phyloP scores from a whole-genome alignment of 331 rosid species.

The Malus hybrid region DNA sequence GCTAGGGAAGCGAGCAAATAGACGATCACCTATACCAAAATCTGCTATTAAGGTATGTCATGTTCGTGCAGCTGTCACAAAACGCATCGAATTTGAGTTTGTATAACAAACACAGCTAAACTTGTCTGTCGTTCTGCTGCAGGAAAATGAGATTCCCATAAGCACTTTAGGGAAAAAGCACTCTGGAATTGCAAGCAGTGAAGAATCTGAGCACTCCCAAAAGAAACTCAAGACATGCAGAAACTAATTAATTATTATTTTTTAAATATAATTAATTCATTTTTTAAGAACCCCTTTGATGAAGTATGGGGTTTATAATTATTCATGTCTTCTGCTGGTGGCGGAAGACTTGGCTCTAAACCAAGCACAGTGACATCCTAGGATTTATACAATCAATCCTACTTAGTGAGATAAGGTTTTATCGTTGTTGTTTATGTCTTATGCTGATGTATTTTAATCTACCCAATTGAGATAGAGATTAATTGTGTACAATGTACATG shows the following conservation, averaged over 20 bases:
- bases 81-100: neutral
- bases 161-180: slow-evolving; percentile 40
- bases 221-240: slow-evolving; percentile 60
- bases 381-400: too few species aligned
- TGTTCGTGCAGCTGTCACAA: too few species aligned
- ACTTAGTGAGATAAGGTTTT: too few species aligned
- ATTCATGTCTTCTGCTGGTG: slow-evolving; percentile 34
- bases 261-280: slow-evolving; percentile 43
- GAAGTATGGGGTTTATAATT: slow-evolving; percentile 10
- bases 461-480: slow-evolving; percentile 27
- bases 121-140: slow-evolving; percentile 16
- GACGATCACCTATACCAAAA: slow-evolving; percentile 30
- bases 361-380: rapidly evolving
- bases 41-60: slow-evolving; percentile 47
- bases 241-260: slow-evolving; percentile 50
- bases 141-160: slow-evolving; percentile 52
- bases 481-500: slow-evolving; percentile 56
- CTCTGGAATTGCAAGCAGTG: slow-evolving; percentile 35
- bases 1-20: slow-evolving; percentile 59
- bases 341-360: too few species aligned
- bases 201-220: slow-evolving; percentile 43
- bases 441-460: neutral
- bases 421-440: neutral
- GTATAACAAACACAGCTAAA: slow-evolving; percentile 14
- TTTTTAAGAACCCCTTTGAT: slow-evolving; percentile 37